Percentiles rank a stretch among this genome's conserved stretches.
Evolutionary conservation across 2,329 filamentous ascomycete species (phyloP).

Genomic region (Pseudogymnoascus sp.): DNA sequence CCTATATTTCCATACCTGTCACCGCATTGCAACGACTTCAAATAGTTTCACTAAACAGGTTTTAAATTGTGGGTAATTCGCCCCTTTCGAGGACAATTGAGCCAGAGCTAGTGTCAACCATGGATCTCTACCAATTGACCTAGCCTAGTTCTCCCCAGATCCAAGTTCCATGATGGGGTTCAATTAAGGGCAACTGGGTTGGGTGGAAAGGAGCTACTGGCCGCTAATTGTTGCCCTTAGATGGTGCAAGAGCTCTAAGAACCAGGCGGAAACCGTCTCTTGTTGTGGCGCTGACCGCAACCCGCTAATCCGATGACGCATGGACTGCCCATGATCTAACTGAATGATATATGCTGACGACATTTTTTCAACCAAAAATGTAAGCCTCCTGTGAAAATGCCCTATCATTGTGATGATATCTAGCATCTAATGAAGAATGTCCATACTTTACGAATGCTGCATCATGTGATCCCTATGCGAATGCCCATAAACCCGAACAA

Average conservation of each 20-base stretch:
- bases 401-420: slow-evolving; percentile 7
- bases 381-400: neutral
- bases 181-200: neutral
- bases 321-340: neutral
- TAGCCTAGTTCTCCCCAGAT: slow-evolving; percentile 3
- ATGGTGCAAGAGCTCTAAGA: neutral
- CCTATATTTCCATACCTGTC: neutral
- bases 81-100: slow-evolving; percentile 3
- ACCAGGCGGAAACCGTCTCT: neutral
- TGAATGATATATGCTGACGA: neutral
- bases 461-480: neutral
- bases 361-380: neutral
- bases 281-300: neutral
- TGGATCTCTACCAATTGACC: neutral
- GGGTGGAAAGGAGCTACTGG: neutral
- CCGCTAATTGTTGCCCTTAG: neutral
- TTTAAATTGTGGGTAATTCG: slow-evolving; percentile 4
- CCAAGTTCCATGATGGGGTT: slow-evolving; percentile 4
- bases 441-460: neutral
- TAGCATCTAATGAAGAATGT: neutral
- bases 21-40: neutral
- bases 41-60: neutral
- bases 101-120: slow-evolving; percentile 1
- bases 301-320: slow-evolving; percentile 2
- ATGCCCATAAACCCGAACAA: neutral